phyloP scores from a whole-genome alignment of 2,329 filamentous ascomycete genomes.

The Ophiostoma tasmaniense region DNA sequence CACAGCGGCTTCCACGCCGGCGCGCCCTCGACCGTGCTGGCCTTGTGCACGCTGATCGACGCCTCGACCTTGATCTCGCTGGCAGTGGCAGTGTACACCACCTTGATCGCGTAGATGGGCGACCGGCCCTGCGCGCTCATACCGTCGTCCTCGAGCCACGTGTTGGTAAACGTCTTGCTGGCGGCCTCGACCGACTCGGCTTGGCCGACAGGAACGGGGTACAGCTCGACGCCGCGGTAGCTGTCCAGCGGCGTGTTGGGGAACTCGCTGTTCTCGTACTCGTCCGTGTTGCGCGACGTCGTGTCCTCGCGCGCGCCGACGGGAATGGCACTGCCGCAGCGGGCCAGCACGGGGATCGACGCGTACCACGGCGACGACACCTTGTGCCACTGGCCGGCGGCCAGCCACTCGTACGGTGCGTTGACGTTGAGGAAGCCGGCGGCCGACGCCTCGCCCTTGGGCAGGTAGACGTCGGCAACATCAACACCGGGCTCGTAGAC shows the following conservation, averaged over 20 bases:
- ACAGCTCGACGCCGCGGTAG: slow-evolving; percentile 30
- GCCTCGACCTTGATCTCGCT: slow-evolving; percentile 16
- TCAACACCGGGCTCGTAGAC: slow-evolving; percentile 54
- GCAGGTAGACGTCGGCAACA: slow-evolving; percentile 53
- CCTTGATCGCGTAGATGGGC: slow-evolving; percentile 21
- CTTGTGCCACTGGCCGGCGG: slow-evolving; percentile 28
- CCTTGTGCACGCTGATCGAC: background rate
- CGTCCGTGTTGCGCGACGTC: slow-evolving; percentile 12
- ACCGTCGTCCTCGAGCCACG: slow-evolving; percentile 30
- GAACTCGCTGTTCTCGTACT: slow-evolving; percentile 25
- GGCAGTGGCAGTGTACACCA: slow-evolving; percentile 22
- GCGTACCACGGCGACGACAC: slow-evolving; percentile 27
- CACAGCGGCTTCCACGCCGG: slow-evolving; percentile 25
- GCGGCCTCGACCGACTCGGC: background rate
- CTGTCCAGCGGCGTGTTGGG: slow-evolving; percentile 27
- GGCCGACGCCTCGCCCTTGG: slow-evolving; percentile 31
- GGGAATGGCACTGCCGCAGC: slow-evolving; percentile 28
- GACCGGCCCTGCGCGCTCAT: slow-evolving; percentile 24
- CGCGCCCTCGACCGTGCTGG: background rate
- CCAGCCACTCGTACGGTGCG: slow-evolving; percentile 42
- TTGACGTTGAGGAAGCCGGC: slow-evolving; percentile 52
- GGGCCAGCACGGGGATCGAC: slow-evolving; percentile 27
- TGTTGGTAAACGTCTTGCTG: slow-evolving; percentile 20
- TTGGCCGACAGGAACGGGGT: slow-evolving; percentile 23
- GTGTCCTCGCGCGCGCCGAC: slow-evolving; percentile 26